Evolutionary conservation across 192 early-diverging fungal genomes (phyloP).

Genomic region (Backusella circina): DNA sequence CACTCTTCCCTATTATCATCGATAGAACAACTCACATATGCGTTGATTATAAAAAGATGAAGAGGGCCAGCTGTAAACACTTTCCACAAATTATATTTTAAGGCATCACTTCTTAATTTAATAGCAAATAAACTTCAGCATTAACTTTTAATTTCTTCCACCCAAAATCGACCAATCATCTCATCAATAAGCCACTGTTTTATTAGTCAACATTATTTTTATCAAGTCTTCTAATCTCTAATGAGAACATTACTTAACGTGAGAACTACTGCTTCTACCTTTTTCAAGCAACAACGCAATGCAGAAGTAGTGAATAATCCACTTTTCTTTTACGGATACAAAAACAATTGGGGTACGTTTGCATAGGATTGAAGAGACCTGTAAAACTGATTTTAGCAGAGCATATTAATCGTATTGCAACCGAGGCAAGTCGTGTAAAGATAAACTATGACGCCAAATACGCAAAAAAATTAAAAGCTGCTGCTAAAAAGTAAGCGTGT

Average conservation of each 20-base stretch:
- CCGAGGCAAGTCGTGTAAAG: slow-evolving; percentile 10
- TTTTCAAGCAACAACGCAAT: background rate
- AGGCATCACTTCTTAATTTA: no score
- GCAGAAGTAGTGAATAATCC: background rate
- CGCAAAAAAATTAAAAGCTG: slow-evolving; percentile 29
- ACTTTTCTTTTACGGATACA: background rate
- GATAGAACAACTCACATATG: no score
- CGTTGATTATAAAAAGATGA: no score
- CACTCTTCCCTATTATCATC: no score
- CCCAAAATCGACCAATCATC: no score
- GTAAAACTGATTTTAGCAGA: slow-evolving; percentile 1
- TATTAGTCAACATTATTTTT: no score
- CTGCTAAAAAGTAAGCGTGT: slow-evolving; percentile 26
- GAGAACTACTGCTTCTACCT: background rate
- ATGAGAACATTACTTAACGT: background rate
- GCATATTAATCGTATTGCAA: slow-evolving; percentile 11
- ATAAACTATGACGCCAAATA: slow-evolving; percentile 35
- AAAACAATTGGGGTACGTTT: slow-evolving; percentile 1
- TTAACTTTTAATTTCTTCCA: no score
- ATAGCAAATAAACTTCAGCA: no score
- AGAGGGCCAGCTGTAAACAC: no score
- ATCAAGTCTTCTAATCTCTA: background rate
- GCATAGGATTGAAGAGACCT: background rate
- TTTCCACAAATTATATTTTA: no score
- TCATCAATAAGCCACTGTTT: background rate